Percentiles rank a stretch among this genome's conserved stretches.
Conservation (phyloP, 805 yeast genomes). For the Candida incommunis region DNA sequence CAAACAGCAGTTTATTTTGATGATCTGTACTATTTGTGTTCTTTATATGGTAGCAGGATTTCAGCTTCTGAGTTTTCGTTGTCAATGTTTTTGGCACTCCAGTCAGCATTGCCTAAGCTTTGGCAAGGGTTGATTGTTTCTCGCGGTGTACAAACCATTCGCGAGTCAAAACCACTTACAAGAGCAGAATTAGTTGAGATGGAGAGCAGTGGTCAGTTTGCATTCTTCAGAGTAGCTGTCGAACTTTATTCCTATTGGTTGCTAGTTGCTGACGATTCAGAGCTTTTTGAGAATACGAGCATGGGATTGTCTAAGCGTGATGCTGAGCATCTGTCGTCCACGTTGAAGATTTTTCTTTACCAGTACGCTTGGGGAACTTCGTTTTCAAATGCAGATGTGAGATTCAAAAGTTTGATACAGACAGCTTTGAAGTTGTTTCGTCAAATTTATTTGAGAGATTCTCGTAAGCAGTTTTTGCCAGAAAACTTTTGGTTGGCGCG, state of each 20-base stretch:
- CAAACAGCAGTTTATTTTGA: neutral
- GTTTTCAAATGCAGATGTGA: constrained; percentile 1
- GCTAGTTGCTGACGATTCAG: constrained; percentile 52
- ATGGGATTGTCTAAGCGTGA: constrained; percentile 27
- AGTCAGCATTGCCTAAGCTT: neutral
- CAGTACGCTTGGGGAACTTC: constrained; percentile 30
- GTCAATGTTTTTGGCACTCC: neutral
- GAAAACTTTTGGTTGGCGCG: constrained; percentile 38
- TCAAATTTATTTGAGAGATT: constrained; percentile 51
- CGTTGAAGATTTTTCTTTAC: constrained; percentile 38
- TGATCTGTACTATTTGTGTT: neutral
- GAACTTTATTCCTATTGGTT: constrained; percentile 56
- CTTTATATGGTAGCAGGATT: neutral
- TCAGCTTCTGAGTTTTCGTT: neutral
- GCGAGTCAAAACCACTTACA: neutral
- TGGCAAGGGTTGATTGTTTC: neutral
- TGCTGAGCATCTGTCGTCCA: constrained; percentile 28
- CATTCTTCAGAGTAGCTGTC: constrained; percentile 34
- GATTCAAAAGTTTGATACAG: constrained; percentile 15
- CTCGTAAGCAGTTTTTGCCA: constrained; percentile 41
- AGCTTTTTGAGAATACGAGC: constrained; percentile 31
- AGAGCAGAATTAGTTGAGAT: neutral
- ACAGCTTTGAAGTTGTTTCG: constrained; percentile 40
- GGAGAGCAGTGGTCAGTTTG: neutral
- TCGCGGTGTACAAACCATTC: neutral